Base-by-base conservation (phyloP, 306 rosid species). In the Astragalus membranaceus region DNA sequence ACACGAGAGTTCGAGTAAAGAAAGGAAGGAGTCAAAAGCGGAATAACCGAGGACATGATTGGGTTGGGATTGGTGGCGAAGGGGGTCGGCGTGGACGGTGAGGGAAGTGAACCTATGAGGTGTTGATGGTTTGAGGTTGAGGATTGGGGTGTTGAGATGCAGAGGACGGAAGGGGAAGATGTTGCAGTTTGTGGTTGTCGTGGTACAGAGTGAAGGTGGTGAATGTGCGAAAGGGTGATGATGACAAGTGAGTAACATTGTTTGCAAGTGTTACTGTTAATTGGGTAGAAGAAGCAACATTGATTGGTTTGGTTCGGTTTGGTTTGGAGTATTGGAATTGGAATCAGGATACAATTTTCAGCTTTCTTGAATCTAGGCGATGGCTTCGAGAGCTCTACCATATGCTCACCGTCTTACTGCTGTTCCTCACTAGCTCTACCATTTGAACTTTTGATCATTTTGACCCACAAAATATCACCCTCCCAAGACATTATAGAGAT, bases 221-320 rank as follows among this genome's bases (percentile, higher is more conserved):
- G 87, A 78, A 54, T 56, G 66, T 0, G 79, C 4, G 67, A 83
- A 61, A 8, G 55, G 55, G 50, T 32, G 77, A 4, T 57, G 82
- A 52, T 55, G 80, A 48, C 55, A 77, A 64, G 89, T 60, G 79
- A 86, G 73, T 43, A 88, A 70, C 94, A 90, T 90, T 67, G 83
- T 80, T 20, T 29, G 4, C 5, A 47, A 16, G 52, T 35, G 48
- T 44, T 17, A 50, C 30, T 26, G 73, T 11, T 30, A 7, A 41
- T 60, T 52, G 29, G 42, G 59, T 56, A 9, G 53, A 16, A 76
- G 51, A 29, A 60, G 33, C 16, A 46, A 7, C 78, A 60, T 53
- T 44, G 69, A 29, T 51, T 10, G 30, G 30, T 26, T 26, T 26
- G 3, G 30, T 26, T 26, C 2, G 30, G 30, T 26, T 55, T 30